Base-by-base conservation (phyloP, 2,329 filamentous ascomycete genomes). In the Cordyceps cicadae region DNA sequence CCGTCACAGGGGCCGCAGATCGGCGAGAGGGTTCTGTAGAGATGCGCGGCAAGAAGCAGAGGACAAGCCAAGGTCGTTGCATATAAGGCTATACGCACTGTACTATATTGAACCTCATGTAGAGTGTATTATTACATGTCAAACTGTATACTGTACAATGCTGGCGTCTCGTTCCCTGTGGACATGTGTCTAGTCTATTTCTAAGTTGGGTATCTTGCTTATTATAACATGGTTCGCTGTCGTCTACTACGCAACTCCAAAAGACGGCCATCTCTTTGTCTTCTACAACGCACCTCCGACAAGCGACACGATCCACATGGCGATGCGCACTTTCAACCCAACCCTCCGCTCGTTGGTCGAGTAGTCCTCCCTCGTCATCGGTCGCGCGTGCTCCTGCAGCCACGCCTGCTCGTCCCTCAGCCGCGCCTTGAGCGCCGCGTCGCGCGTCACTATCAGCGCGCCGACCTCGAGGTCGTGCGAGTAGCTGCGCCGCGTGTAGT, bases 401-500 rank as follows among this genome's bases (percentile, higher is more conserved):
- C 89, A 91, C 61, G 81, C 77, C 70, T 92, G 87, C 75, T 99
- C 94, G 55, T 89, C 84, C 8, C 82, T 87, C n/a, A 97, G 76
- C 57, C 86, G 81, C 62, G 76, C 76, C 73, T 90, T 90, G 66
- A 99, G 73, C 0, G 78, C 81, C 26, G 87, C 78, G 68, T 97
- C 87, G 24, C 79, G 79, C 1, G 94, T 99, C 5, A 97, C 84
- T 32, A 99, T 87, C 62, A 97, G 74, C 1, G 90, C 89, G 39
- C 95, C 94, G 0, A 88, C 89, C 72, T 99, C 94, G 2, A 99
- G 80, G 73, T 99, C 94, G 48, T 97, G 83, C 46, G 88, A 87
- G 74, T 99, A 97, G 70, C 90, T 95, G 34, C 94, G 81, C 72
- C 94, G 92, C 0, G 94, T 99, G 74, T 97, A 99, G 71, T 99